Conservation (phyloP, 768 basidiomycete genomes). For the Candolleomyces aberdarensis region DNA sequence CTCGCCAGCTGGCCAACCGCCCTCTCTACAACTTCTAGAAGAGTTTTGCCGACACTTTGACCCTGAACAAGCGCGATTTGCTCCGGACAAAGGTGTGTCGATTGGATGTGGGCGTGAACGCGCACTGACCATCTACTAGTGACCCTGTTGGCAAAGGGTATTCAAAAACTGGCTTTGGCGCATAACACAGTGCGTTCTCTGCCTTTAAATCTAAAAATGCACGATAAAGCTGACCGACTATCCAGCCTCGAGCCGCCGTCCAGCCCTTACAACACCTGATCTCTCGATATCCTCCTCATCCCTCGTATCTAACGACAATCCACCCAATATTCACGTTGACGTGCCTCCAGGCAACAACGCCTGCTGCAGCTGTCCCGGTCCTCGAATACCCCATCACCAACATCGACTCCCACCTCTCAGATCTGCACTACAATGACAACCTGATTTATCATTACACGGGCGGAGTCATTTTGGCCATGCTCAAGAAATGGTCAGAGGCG, state of each 20-base stretch:
- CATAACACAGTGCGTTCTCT: constrained; percentile 45
- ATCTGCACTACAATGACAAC: constrained; percentile 75
- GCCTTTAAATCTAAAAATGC: not conserved
- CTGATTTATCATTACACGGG: constrained; percentile 84
- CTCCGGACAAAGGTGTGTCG: constrained; percentile 62
- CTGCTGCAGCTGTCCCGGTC: constrained; percentile 54
- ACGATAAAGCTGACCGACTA: not conserved
- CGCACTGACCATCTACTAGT: constrained; percentile 37
- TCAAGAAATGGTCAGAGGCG: constrained; percentile 67
- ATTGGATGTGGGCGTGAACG: not conserved
- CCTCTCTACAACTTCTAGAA: constrained; percentile 40
- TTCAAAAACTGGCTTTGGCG: constrained; percentile 46
- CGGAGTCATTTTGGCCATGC: constrained; percentile 62
- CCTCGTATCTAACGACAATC: constrained; percentile 61
- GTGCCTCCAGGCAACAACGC: constrained; percentile 49
- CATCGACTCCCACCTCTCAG: constrained; percentile 57
- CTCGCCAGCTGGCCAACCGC: constrained; percentile 34
- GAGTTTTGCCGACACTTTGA: constrained; percentile 63
- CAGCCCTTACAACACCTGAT: constrained; percentile 58
- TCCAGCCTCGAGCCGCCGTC: constrained; percentile 43
- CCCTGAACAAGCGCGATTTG: constrained; percentile 60
- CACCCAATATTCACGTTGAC: constrained; percentile 62
- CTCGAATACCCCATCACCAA: constrained; percentile 62
- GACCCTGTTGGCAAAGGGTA: constrained; percentile 61
- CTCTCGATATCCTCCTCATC: constrained; percentile 55